Evolutionary conservation across 345 rosid genomes (phyloP).

Genomic region (Anacardium occidentale): DNA sequence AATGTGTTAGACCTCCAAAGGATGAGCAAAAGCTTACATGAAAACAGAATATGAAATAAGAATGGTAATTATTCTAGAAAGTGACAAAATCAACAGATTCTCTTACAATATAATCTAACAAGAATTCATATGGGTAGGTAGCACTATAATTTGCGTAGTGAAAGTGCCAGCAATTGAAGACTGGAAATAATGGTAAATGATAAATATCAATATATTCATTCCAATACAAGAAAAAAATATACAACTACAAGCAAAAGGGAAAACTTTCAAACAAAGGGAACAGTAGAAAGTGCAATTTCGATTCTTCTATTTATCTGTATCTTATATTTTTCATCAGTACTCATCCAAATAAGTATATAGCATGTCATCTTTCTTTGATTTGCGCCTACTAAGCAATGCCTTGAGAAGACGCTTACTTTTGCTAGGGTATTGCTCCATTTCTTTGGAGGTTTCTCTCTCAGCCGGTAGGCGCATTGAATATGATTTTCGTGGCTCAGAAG

Average conservation of each 20-base stretch:
- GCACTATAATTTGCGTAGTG: neutral
- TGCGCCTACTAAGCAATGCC: conserved; percentile 89
- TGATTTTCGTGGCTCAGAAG: conserved; percentile 82
- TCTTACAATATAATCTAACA: too few relatives aligned
- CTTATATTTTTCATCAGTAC: conserved; percentile 43
- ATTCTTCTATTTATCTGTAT: neutral
- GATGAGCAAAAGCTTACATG: too few relatives aligned
- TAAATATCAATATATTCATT: neutral
- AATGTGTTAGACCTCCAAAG: too few relatives aligned
- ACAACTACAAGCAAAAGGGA: too few relatives aligned
- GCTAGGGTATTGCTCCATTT: conserved; percentile 66
- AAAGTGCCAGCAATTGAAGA: neutral
- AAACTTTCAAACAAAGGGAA: too few relatives aligned
- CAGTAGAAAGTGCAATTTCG: too few relatives aligned
- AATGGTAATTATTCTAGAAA: too few relatives aligned
- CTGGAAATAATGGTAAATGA: conserved; percentile 4
- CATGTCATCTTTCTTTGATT: conserved; percentile 86
- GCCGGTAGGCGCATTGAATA: conserved; percentile 64
- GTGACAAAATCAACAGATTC: too few relatives aligned
- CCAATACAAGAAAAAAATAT: neutral
- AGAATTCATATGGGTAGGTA: neutral
- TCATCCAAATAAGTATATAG: conserved; percentile 81
- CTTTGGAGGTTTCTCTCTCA: conserved; percentile 55
- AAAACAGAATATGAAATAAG: too few relatives aligned
- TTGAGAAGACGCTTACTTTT: conserved; percentile 87